Base-by-base conservation (phyloP, 2,329 filamentous ascomycete species). In the Colletotrichum brevisporum region DNA sequence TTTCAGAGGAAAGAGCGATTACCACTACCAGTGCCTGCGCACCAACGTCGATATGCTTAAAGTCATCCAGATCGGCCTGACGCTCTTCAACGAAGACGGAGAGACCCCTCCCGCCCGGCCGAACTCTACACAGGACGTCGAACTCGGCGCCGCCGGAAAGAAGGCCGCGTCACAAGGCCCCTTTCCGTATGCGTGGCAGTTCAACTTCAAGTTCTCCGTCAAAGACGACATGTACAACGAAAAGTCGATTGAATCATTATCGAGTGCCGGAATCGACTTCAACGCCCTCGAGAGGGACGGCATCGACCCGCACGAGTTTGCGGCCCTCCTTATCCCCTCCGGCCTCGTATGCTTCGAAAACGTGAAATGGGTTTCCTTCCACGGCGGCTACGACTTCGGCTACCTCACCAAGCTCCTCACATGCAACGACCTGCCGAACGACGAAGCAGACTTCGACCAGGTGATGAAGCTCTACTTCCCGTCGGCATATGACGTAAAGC, bases 201-300 rank as follows among this genome's bases (percentile, higher is more conserved):
- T 99, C 87, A 98, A 99, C 85, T 99, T 99, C 83, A 92, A 95
- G 75, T 99, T 98, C 81, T 96, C 94, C 1, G 86, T 98, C 10
- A 93, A 96, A 73, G 90, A 95, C 47, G 96, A 99, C 82, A 99
- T 99, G 96, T 98, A 97, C 82, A 96, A 97, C 72, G 92, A 97
- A 78, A 92, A 94, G 67, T 98, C 94, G 16, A 98, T 98, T 73
- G 92, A 96, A 73, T 94, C 97, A 74, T 88, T 98, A 21, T 91
- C 94, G 74, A 92, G 94, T 75, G 94, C 94, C 2, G 96, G 96
- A n/a, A 95, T 98, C 71, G 94, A 98, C 79, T 98, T 99, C 73
- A 86, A 89, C 62, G 88, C 91, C 70, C 91, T 97, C 72, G 92
- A 95, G 63, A 91, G 92, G 68, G 93, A 96, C 73, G 96, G 96